A percentile compares a stretch with the other conserved stretches of the same genome.
Conservation (phyloP, 1,139 yeast genomes). For the Kurtzmaniella natalensis region DNA sequence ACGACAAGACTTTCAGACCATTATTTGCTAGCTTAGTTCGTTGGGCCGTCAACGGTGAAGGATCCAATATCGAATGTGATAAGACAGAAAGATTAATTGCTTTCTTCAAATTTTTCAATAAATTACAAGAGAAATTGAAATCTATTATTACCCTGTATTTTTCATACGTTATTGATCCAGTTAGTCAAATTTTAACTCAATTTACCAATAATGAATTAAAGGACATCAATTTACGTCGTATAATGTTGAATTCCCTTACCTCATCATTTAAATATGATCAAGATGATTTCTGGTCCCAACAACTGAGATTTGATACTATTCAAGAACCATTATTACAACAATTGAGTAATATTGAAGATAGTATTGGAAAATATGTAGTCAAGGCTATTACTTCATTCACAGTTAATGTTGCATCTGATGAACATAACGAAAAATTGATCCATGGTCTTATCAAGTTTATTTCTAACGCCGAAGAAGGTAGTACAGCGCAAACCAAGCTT, state of each 20-base stretch:
- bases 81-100: constrained; percentile 58
- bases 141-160: constrained; percentile 85
- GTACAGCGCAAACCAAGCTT: constrained; percentile 46
- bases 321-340: constrained; percentile 61
- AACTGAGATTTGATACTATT: constrained; percentile 74
- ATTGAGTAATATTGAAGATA: constrained; percentile 59
- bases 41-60: constrained; percentile 90
- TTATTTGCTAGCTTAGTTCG: constrained; percentile 81
- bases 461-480: constrained; percentile 29
- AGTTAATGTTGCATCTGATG: constrained; percentile 71
- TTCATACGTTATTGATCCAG: constrained; percentile 78
- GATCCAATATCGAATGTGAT: constrained; percentile 36
- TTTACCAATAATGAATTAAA: constrained; percentile 39
- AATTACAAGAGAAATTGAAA: constrained; percentile 76
- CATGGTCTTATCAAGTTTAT: constrained; percentile 34
- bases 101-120: constrained; percentile 83
- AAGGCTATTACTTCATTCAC: constrained; percentile 78
- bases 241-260: constrained; percentile 65
- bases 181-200: constrained; percentile 48
- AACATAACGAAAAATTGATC: constrained; percentile 58
- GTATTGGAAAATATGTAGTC: constrained; percentile 72
- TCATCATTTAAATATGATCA: constrained; percentile 84
- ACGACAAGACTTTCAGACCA: constrained; percentile 92
- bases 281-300: constrained; percentile 92
- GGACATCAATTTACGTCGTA: constrained; percentile 62